Evolutionary conservation across 352 stramenopile species (phyloP).

Genomic region (Phytophthora ohioensis): DNA sequence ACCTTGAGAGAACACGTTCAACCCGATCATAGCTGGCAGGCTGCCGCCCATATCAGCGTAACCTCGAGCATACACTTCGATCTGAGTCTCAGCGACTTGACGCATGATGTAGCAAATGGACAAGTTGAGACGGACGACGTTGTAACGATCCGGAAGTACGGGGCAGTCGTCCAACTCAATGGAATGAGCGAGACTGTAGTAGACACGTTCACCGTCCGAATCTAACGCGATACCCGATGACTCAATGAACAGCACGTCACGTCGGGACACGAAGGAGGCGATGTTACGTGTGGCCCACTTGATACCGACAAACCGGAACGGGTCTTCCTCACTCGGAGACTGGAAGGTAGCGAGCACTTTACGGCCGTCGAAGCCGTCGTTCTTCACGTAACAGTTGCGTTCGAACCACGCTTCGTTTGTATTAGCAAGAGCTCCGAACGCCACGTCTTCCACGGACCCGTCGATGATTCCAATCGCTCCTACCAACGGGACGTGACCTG

Average conservation of each 20-base stretch:
- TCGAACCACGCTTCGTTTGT: conserved; percentile 49
- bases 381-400: conserved; percentile 54
- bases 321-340: conserved; percentile 48
- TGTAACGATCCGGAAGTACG: conserved; percentile 28
- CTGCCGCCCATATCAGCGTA: conserved; percentile 54
- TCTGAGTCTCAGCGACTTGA: conserved; percentile 43
- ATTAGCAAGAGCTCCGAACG: conserved; percentile 49
- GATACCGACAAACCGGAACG: conserved; percentile 61
- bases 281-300: conserved; percentile 53
- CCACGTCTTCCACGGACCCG: conserved; percentile 55
- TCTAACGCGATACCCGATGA: conserved; percentile 54
- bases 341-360: conserved; percentile 57
- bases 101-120: conserved; percentile 66
- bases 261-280: conserved; percentile 47
- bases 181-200: conserved; percentile 61
- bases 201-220: conserved; percentile 49
- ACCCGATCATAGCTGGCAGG: conserved; percentile 38
- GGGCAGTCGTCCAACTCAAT: conserved; percentile 47
- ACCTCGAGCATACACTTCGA: conserved; percentile 59
- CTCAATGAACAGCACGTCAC: conserved; percentile 58
- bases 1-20: conserved; percentile 44
- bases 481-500: conserved; percentile 44
- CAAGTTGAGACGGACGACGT: conserved; percentile 55
- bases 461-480: conserved; percentile 46
- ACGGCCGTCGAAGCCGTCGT: conserved; percentile 47